Evolutionary conservation across 2,329 filamentous ascomycete genomes (phyloP), one percentile per base, ranked within the genome.

Genomic region (Pseudocercospora crystallina): DNA sequence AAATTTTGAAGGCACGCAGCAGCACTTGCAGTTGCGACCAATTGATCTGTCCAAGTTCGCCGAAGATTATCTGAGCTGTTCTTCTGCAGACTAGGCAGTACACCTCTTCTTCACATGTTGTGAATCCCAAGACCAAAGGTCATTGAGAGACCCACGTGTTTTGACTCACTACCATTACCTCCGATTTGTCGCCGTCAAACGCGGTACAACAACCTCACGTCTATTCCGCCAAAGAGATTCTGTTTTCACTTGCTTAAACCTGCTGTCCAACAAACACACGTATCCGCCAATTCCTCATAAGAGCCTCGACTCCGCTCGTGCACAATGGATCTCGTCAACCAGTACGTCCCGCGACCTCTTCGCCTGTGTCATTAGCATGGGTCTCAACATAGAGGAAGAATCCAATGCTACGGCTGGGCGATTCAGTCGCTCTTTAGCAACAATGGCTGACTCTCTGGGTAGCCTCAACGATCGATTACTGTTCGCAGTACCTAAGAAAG

Each of bases 401-500:
- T 20, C 40, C 7, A 30, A 34, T 9, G 32, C 13, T 17, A 30
- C 49, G 12, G 49, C 47, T 43, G 47, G 61, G 44, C 52, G 61
- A 20, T 61, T 51, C 42, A 55, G 47, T 43, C 58, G 59, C 43
- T 53, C 71, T 65, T 32, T 69, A 62, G 59, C 61, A 29, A 51
- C 53, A 40, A 57, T 73, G 60, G 72, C 69, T 71, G 65, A 71
- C 68, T 50, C 63, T 14, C 48, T 68, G 49, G 63, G 61, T 60
- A 95, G 90, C 77, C 81, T 96, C 69, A 90, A 94, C 79, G 91
- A 92, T 68, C 87, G 94, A 60, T 81, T 97, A 50, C 82, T 97
- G 57, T 96, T 99, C 69, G 94, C 94, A 56, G 89, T 99, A n/a
- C 94, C 94, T 54, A 99, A 99, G 77, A 99, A 99, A 86, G 94